These are phyloP conservation scores for Moesziomyces sp. DNA, from an alignment of 1,284 basidiomycete species.

Conservation along the genomic window DNA sequence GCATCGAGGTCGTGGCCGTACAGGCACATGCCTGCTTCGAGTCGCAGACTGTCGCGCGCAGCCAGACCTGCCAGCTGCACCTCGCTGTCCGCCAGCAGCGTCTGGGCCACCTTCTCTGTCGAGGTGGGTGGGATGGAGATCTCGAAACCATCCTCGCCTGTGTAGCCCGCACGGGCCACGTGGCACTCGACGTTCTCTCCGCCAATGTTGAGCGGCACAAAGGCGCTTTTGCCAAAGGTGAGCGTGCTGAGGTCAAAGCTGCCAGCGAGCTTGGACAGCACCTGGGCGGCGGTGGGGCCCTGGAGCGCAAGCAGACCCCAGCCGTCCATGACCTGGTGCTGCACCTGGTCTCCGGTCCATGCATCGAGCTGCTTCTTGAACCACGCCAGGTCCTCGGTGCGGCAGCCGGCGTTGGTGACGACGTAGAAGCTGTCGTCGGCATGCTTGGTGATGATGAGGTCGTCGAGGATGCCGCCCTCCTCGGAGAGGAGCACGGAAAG, in stretches of 20 bases:
- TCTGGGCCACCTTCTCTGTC: conserved; percentile 78
- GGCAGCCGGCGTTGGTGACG: conserved; percentile 93
- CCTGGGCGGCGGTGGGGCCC: conserved; percentile 84
- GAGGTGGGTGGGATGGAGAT: conserved; percentile 87
- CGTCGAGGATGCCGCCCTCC: conserved; percentile 93
- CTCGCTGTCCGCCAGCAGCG: conserved; percentile 74
- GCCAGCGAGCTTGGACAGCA: conserved; percentile 75
- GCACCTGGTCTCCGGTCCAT: conserved; percentile 73
- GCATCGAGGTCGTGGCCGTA: conserved; percentile 95
- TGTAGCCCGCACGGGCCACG: conserved; percentile 96
- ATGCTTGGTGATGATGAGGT: conserved; percentile 73
- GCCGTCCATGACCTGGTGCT: conserved; percentile 82
- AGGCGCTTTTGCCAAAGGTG: conserved; percentile 64
- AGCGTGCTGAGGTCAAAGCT: conserved; percentile 73
- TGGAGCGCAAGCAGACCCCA: conserved; percentile 93
- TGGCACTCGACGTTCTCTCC: conserved; percentile 72
- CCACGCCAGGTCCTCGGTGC: conserved; percentile 83
- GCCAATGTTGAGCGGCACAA: conserved; percentile 71
- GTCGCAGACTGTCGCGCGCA: conserved; percentile 88
- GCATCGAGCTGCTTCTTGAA: conserved; percentile 75
- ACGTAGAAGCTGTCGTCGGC: conserved; percentile 79
- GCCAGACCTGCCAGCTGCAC: conserved; percentile 91
- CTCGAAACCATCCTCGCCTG: conserved; percentile 98
- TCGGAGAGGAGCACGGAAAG: conserved; percentile 86
- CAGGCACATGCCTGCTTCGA: conserved; percentile 98